Conservation (phyloP, 1,139 yeast genomes). For the Zygosaccharomyces sapae region DNA sequence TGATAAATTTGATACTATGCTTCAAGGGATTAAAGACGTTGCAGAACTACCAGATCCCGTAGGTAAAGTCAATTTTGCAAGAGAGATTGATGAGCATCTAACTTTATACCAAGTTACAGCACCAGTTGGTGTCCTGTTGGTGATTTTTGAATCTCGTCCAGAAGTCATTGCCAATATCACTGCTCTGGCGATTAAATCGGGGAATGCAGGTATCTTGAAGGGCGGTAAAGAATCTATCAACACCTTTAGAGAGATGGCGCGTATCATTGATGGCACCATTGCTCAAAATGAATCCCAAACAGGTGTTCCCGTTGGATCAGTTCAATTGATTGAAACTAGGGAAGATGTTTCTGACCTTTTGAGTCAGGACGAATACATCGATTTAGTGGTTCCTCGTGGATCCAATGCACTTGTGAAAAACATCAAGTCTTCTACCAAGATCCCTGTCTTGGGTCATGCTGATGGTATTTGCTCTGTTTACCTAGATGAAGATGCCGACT, state of each 20-base stretch:
- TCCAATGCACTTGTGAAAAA: constrained; percentile 83
- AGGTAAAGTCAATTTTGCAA: constrained; percentile 77
- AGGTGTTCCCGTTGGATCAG: constrained; percentile 70
- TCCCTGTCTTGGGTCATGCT: constrained; percentile 97
- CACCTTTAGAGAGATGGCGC: constrained; percentile 80
- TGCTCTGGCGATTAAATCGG: constrained; percentile 91
- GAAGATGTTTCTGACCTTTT: constrained; percentile 83
- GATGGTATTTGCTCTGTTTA: constrained; percentile 94
- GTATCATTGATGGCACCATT: constrained; percentile 61
- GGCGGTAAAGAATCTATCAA: constrained; percentile 93
- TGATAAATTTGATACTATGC: constrained; percentile 89
- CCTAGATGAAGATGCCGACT: constrained; percentile 70
- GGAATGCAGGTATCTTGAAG: constrained; percentile 90
- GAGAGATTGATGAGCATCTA: constrained; percentile 81
- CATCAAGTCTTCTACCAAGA: constrained; percentile 82
- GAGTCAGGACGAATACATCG: constrained; percentile 83
- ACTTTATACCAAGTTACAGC: constrained; percentile 78
- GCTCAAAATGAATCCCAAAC: constrained; percentile 43
- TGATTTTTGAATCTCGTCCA: constrained; percentile 94
- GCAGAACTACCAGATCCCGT: constrained; percentile 85
- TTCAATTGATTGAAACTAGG: constrained; percentile 83
- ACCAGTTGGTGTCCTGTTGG: constrained; percentile 89
- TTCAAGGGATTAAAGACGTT: constrained; percentile 90
- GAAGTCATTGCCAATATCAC: constrained; percentile 98
- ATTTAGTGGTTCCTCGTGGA: constrained; percentile 95